Evolutionary conservation across 2,329 filamentous ascomycete species (phyloP), one percentile per base, ranked within the genome.

Genomic region (Cordyceps cicadae): DNA sequence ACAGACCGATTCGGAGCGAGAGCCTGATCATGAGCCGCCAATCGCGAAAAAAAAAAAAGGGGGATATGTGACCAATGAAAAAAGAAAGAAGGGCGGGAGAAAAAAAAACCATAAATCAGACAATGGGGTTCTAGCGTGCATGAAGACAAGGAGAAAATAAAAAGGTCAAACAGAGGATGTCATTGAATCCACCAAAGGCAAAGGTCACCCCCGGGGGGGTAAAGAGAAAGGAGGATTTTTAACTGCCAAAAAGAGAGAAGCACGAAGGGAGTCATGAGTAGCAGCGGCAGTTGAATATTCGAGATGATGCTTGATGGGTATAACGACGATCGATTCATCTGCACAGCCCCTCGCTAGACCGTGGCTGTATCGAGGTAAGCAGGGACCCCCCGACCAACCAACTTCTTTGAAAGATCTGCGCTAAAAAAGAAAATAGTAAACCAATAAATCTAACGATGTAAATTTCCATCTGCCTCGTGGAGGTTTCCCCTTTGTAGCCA

Each of bases 231-330:
- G 15, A 34, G n/a, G 17, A 15, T 51, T 15, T 48, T 17, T 24
- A 52, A 48, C 26, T 59, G 56, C 49, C 48, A 4, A 34, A 53
- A 34, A 52, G 49, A 52, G 49, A 51, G 9, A 32, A 34, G 32
- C 45, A 53, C n/a, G 56, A 59, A 37, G 48, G 56, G 52, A 37
- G 56, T 3, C 37, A 46, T 58, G 32, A 50, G 56, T 37, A 29
- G 9, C 29, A 19, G 43, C 56, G 39, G 56, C 56, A 53, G 49
- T 59, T 59, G 43, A 37, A 17, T 29, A 32, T 34, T 19, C n/a
- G 26, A 17, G 26, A 34, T 34, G 24, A 49, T 19, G 24, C 19
- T 29, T n/a, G 14, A 6, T 12, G n/a, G 15, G 15, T 19, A 17
- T 14, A 26, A 26, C 34, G 19, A 57, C 32, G 32, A 57, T 41